phyloP scores from a whole-genome alignment of 2,329 filamentous ascomycete species.

The Talaromyces sp. region DNA sequence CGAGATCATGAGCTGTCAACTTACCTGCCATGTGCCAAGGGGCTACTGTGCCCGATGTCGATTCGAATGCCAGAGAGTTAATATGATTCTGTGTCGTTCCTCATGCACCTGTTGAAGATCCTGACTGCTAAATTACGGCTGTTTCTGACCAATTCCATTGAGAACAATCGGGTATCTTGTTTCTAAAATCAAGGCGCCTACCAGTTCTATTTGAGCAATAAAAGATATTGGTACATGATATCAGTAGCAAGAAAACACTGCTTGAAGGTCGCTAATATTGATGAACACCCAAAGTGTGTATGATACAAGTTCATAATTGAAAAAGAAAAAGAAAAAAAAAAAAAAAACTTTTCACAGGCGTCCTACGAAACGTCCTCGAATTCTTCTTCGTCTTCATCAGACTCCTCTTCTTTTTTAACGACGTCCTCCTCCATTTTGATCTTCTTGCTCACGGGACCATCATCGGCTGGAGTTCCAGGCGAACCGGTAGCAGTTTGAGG shows the following conservation, averaged over 20 bases:
- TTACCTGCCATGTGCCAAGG: too few species aligned
- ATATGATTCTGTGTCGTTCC: too few species aligned
- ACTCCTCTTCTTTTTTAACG: constrained; percentile 38
- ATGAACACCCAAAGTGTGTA: not conserved
- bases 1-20: too few species aligned
- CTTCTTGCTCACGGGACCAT: constrained; percentile 42
- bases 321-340: too few species aligned
- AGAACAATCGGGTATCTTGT: not conserved
- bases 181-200: not conserved
- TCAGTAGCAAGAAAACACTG: not conserved
- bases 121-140: too few species aligned
- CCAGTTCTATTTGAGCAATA: not conserved
- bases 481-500: constrained; percentile 38
- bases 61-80: too few species aligned
- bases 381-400: constrained; percentile 42
- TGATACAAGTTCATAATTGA: not conserved
- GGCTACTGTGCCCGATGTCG: too few species aligned
- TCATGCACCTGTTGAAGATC: too few species aligned
- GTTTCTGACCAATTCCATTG: too few species aligned
- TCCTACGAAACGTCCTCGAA: constrained; percentile 44
- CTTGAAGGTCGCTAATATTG: not conserved
- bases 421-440: constrained; percentile 37
- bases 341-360: not conserved
- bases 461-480: constrained; percentile 35
- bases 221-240: not conserved